phyloP scores from a whole-genome alignment of 345 rosid genomes.

The Citrus medica region DNA sequence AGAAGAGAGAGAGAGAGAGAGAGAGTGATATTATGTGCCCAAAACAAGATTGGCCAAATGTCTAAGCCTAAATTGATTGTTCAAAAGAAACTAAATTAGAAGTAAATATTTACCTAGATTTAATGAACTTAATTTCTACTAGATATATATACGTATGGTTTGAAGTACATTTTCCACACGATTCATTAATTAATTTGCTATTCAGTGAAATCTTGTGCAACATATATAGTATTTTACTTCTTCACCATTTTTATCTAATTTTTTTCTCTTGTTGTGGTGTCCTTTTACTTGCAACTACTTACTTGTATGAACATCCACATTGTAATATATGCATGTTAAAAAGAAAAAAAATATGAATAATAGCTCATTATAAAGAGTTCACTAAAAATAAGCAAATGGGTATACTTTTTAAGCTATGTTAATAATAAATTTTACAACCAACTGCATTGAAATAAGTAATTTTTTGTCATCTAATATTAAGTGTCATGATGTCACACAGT shows the following conservation, averaged over 20 bases:
- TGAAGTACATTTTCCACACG: not conserved
- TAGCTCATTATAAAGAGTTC: not conserved
- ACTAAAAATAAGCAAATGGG: no score
- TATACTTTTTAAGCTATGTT: not conserved
- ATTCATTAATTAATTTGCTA: not conserved
- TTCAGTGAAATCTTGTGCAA: not conserved
- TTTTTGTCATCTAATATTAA: not conserved
- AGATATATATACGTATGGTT: no score
- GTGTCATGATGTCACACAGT: not conserved
- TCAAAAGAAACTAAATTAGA: no score
- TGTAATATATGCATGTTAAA: not conserved
- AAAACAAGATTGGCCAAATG: constrained; percentile 12
- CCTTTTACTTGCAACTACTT: not conserved
- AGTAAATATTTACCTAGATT: no score
- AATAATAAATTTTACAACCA: not conserved
- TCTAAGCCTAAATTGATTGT: not conserved
- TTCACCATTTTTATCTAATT: no score
- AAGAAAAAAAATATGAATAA: not conserved
- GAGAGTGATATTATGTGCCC: not conserved
- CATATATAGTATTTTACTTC: not conserved
- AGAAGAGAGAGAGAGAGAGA: not conserved
- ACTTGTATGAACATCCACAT: not conserved
- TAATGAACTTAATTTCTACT: no score
- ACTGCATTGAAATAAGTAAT: not conserved
- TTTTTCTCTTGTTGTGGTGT: no score